These are phyloP conservation scores for Scalesia atractyloides DNA, from an alignment of 129 eudicot species.

Conservation along the genomic window DNA sequence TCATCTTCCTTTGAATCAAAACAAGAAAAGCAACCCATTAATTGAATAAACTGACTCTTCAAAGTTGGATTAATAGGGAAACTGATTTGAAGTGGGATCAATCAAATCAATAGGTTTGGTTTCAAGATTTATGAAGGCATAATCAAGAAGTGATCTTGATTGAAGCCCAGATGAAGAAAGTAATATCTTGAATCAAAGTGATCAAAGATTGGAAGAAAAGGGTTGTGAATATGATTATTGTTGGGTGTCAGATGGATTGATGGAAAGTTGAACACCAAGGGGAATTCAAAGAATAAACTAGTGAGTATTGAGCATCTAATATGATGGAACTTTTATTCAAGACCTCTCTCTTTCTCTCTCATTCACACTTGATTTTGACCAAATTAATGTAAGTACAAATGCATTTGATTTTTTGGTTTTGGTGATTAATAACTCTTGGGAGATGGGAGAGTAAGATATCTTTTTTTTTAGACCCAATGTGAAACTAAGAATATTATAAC, in stretches of 20 bases:
- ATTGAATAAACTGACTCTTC: background rate
- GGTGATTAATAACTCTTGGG: conserved; percentile 8
- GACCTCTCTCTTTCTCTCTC: conserved; percentile 1
- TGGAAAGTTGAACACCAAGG: conserved; percentile 2
- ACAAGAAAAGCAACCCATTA: conserved; percentile 94
- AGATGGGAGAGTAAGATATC: background rate
- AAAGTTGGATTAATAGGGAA: background rate
- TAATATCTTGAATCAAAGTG: conserved; percentile 13
- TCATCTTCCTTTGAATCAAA: conserved; percentile 82
- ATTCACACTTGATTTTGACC: conserved; percentile 40
- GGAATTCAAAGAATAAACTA: background rate
- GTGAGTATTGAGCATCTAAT: conserved; percentile 16
- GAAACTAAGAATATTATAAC: background rate
- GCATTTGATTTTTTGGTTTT: background rate
- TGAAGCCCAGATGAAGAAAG: conserved; percentile 17
- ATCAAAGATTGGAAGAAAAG: background rate
- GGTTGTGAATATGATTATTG: background rate
- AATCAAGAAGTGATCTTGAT: conserved; percentile 17
- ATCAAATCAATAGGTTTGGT: conserved; percentile 14
- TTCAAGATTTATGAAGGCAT: background rate
- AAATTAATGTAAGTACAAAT: conserved; percentile 17
- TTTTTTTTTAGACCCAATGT: background rate
- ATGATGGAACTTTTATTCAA: conserved; percentile 30
- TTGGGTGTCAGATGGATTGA: conserved; percentile 14
- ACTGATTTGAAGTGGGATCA: background rate